Evolutionary conservation across 345 rosid species (phyloP), one percentile per base, ranked within the genome.

Genomic region (Populus euphratica): DNA sequence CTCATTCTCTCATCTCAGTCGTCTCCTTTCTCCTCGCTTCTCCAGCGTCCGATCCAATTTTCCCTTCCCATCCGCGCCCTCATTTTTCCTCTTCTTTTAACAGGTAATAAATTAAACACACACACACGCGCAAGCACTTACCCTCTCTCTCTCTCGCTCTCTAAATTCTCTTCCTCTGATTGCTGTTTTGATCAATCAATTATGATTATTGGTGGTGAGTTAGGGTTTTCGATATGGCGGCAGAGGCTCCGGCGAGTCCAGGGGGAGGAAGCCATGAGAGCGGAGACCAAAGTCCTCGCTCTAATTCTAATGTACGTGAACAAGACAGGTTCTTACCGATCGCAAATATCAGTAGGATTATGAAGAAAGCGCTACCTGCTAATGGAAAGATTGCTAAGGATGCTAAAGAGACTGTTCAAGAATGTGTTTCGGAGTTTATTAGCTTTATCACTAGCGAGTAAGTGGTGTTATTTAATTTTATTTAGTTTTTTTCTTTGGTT

Each of bases 401-500:
- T 43, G 96, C 97, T n/a, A 95, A 95, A 79, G 99, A 95, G 86
- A 93, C 90, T 80, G 90, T 95, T 18, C 98, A 95, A 87, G 99
- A 95, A 71, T 95, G 99, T 79, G 97, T 95, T 59, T 93, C 98
- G 23, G 97, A 95, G 85, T 95, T 95, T 83, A 95, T 95, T 83
- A 91, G 98, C 87, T 95, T 95, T 88, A 74, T 95, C 85, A 95
- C 99, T 75, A 93, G 97, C 99, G 99, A 95, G 99, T 95, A 78
- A 39, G 92, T 64, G 35, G 27, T 64, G 25, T 38, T 25, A 59
- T 17, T 1, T 17, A 41, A 13, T 74, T 36, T 44, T 21, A 63
- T 8, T 38, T 47, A 49, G 20, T n/a, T 17, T 27, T 35, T 21
- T 49, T 39, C 74, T 25, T 77, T 44, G 0, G 68, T 76, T 33